These are phyloP conservation scores for Crucihimalaya himalaica DNA, from an alignment of 345 rosid species.

Conservation along the genomic window DNA sequence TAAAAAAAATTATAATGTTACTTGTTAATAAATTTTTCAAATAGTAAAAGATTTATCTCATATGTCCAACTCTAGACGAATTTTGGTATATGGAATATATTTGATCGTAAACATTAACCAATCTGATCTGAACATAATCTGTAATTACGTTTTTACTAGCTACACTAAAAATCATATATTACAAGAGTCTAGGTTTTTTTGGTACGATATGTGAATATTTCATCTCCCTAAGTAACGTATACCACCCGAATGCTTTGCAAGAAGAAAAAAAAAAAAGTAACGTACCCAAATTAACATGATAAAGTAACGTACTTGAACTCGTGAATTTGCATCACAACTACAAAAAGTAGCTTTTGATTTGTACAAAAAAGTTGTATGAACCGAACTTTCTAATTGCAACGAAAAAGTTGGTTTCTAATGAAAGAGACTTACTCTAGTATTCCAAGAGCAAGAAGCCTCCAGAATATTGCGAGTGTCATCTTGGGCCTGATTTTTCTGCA, in stretches of 20 bases:
- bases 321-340: conserved; percentile 20
- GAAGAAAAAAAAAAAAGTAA: neutral
- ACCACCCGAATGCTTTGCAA: neutral
- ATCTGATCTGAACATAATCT: neutral
- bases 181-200: neutral
- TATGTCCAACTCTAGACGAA: neutral
- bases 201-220: neutral
- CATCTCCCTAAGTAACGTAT: neutral
- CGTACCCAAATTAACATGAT: neutral
- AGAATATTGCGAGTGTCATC: conserved; percentile 70
- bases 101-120: neutral
- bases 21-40: neutral
- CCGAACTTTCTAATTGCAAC: conserved; percentile 29
- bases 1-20: neutral
- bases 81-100: neutral
- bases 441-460: conserved; percentile 69
- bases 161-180: neutral
- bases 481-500: conserved; percentile 88
- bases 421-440: conserved; percentile 72
- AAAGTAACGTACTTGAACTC: conserved; percentile 25
- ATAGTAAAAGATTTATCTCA: neutral
- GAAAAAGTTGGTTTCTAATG: conserved; percentile 12
- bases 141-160: neutral
- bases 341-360: neutral
- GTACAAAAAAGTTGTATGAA: conserved; percentile 7